Conservation (phyloP, 805 yeast species). For the Metschnikowia henanensis region DNA sequence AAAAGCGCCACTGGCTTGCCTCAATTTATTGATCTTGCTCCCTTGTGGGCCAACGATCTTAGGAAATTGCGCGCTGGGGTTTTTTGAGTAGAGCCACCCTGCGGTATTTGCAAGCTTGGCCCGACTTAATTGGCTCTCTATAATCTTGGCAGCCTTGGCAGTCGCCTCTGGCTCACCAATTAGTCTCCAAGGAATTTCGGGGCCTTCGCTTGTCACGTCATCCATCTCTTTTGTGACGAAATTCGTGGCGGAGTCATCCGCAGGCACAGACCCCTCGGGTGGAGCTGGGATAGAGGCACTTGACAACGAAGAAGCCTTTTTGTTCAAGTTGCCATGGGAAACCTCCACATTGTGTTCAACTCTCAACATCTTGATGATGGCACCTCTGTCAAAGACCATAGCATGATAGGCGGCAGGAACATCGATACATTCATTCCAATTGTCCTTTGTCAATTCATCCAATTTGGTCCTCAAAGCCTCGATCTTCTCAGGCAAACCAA, state of each 20-base stretch:
- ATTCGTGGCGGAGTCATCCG: slow-evolving; percentile 37
- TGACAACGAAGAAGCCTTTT: slow-evolving; percentile 52
- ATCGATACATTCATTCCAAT: slow-evolving; percentile 50
- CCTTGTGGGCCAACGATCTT: slow-evolving; percentile 80
- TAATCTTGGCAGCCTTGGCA: slow-evolving; percentile 49
- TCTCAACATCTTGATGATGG: slow-evolving; percentile 54
- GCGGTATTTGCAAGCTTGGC: slow-evolving; percentile 46
- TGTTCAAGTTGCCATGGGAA: slow-evolving; percentile 52
- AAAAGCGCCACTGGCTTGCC: slow-evolving; percentile 56
- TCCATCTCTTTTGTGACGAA: slow-evolving; percentile 39
- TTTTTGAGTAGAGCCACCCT: slow-evolving; percentile 64
- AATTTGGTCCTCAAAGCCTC: slow-evolving; percentile 64
- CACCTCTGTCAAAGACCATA: slow-evolving; percentile 67
- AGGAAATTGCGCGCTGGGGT: slow-evolving; percentile 50
- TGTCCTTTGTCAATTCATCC: slow-evolving; percentile 58
- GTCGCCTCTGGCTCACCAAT: slow-evolving; percentile 52
- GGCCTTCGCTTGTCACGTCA: slow-evolving; percentile 26
- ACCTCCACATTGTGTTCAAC: slow-evolving; percentile 55
- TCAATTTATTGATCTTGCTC: slow-evolving; percentile 57
- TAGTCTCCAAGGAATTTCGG: slow-evolving; percentile 64
- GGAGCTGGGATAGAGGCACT: slow-evolving; percentile 44
- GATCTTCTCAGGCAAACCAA: slow-evolving; percentile 67
- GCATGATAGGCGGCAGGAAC: slow-evolving; percentile 61
- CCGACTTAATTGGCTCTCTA: slow-evolving; percentile 49
- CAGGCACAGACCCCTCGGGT: slow-evolving; percentile 47